Base-by-base conservation (phyloP, 1,139 yeast genomes). In the Nakaseomyces glabratus region DNA sequence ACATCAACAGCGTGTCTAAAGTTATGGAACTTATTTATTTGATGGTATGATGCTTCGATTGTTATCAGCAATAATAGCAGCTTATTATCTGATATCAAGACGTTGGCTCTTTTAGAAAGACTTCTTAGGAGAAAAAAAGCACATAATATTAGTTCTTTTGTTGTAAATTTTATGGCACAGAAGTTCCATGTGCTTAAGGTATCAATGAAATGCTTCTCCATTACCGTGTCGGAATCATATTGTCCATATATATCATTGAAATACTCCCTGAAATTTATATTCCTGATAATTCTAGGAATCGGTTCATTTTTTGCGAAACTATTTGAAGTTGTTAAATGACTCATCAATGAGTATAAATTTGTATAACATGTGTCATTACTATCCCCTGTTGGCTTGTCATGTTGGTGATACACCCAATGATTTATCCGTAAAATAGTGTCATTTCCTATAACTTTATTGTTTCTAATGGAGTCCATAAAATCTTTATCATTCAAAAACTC, bases 1-100 rank as follows among this genome's bases (percentile, higher is more conserved):
- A 90, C 98, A 60, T 90, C 98, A 11, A 85, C 82, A 0, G 95
- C 96, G 60, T 90, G 98, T 47, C 95, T 73, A 55, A 86, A 90
- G 61, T 88, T 88, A 62, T 90, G 98, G 63, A 88, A 90, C 6
- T 90, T 85, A 53, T 88, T 86, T 2, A 85, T 85, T 46, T 74
- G 73, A 51, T 81, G 77, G 57, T 90, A 90, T 30, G 82, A 72
- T 49, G 82, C 82, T 44, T 94, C 71, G 3, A 55, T 33, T 11
- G 56, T 51, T 22, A 55, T 39, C 25, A 55, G 29, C 24, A 55
- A 34, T 17, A 55, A 41, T 12, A 48, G 37, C 13, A 55, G 36
- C 28, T 48, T 39, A 34, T 51, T 49, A 16, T 45, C 49, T 8
- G 47, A 31, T 8, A 49, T 42, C 9, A 29, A 26, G 4, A 41